A percentile compares a stretch with the other conserved stretches of the same genome.
These are phyloP conservation scores for Solanum hybrid DNA, from an alignment of 305 asterid genomes.

Conservation along the genomic window DNA sequence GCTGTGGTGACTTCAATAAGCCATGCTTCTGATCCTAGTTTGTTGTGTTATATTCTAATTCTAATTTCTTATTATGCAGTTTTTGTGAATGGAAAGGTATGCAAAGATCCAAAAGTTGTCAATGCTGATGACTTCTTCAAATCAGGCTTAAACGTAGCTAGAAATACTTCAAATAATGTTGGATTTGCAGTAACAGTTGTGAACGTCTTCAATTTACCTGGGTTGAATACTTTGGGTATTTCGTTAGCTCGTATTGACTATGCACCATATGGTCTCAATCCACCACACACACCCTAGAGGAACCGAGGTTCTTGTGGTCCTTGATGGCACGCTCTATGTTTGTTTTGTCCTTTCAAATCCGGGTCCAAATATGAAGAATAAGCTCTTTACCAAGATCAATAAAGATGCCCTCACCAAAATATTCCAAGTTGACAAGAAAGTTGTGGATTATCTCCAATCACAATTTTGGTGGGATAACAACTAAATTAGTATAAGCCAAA, in stretches of 20 bases:
- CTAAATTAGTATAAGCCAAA: not conserved
- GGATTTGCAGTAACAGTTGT: not conserved
- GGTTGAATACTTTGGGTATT: not conserved
- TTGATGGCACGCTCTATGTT: not conserved
- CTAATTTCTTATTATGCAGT: not conserved
- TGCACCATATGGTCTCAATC: not conserved
- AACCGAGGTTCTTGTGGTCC: not conserved
- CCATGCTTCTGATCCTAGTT: not conserved
- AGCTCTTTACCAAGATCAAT: not conserved
- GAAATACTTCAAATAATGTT: not conserved
- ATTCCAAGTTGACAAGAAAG: too few relatives aligned
- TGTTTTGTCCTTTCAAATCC: not conserved
- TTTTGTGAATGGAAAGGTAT: not conserved
- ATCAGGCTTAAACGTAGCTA: not conserved
- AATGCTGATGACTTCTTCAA: not conserved
- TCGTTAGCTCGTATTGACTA: not conserved
- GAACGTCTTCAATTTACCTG: not conserved
- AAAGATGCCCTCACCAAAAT: too few relatives aligned
- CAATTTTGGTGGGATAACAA: too few relatives aligned
- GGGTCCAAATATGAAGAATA: not conserved
- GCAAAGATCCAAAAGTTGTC: not conserved
- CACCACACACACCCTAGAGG: not conserved
- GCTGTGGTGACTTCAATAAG: not conserved
- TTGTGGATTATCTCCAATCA: too few relatives aligned
- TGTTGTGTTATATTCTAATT: not conserved